Percentiles rank a stretch among this genome's conserved stretches.
Evolutionary conservation across 1,139 yeast genomes (phyloP).

Genomic region (Kodamaea derodonti): DNA sequence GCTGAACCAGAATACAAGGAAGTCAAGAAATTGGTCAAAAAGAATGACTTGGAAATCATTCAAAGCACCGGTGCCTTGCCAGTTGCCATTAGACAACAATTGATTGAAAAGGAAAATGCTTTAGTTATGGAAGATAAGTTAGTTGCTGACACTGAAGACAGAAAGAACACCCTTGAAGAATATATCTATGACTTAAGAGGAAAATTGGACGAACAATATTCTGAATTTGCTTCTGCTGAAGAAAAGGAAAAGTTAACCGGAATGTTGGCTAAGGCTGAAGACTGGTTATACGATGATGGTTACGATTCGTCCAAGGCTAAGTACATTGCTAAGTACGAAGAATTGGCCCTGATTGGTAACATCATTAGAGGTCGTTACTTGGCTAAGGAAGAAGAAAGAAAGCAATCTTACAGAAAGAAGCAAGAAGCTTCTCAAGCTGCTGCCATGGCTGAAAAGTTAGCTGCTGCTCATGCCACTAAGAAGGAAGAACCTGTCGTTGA

Average conservation of each 20-base stretch:
- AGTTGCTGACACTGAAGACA: conserved; percentile 98
- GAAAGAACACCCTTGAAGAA: conserved; percentile 97
- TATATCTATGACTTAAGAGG: conserved; percentile 97
- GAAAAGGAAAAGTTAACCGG: conserved; percentile 79
- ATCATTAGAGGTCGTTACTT: conserved; percentile 92
- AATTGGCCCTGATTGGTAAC: conserved; percentile 91
- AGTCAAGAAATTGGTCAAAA: conserved; percentile 92
- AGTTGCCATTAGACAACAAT: conserved; percentile 54
- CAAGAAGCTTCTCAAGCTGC: conserved; percentile 85
- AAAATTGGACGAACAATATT: conserved; percentile 88
- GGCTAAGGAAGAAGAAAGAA: conserved; percentile 93
- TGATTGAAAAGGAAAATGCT: conserved; percentile 78
- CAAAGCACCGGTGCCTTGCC: conserved; percentile 64
- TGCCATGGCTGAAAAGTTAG: conserved; percentile 86
- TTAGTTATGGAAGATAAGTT: conserved; percentile 89
- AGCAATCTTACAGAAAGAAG: conserved; percentile 81
- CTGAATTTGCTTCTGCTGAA: conserved; percentile 82
- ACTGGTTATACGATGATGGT: conserved; percentile 98
- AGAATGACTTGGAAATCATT: conserved; percentile 64
- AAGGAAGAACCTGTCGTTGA: conserved; percentile 19
- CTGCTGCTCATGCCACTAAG: conserved; percentile 65
- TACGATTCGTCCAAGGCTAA: conserved; percentile 94
- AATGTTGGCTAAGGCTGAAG: conserved; percentile 83
- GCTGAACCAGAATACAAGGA: conserved; percentile 86
- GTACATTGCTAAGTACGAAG: conserved; percentile 97